phyloP scores from a whole-genome alignment of 176 grass and related monocot species.

The Eragrostis nindensis region DNA sequence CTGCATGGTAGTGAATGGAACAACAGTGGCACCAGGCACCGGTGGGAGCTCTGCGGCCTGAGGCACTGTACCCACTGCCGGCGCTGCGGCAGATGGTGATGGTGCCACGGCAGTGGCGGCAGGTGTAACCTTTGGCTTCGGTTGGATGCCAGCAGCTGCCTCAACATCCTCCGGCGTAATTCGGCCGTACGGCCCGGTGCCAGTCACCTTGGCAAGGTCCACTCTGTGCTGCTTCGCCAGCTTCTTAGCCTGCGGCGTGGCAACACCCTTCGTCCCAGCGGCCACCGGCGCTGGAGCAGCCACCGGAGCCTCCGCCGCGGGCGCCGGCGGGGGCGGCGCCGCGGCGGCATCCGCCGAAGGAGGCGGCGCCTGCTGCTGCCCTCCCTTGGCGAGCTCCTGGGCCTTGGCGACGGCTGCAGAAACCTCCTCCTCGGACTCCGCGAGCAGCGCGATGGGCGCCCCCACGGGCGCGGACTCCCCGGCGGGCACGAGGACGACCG shows the following conservation, averaged over 20 bases:
- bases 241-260: conserved; percentile 89
- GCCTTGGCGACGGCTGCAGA: conserved; percentile 68
- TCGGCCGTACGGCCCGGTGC: conserved; percentile 72
- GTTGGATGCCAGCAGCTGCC: conserved; percentile 76
- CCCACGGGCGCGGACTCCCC: conserved; percentile 83
- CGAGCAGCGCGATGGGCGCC: conserved; percentile 91
- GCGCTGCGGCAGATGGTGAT: conserved; percentile 29
- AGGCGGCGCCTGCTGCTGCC: conserved; percentile 47
- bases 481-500: conserved; percentile 77
- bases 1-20: conserved; percentile 90
- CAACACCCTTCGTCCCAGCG: conserved; percentile 68
- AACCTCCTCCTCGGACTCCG: conserved; percentile 91
- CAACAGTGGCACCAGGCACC: conserved; percentile 72
- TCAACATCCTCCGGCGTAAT: conserved; percentile 84
- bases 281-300: conserved; percentile 31
- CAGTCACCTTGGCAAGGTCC: conserved; percentile 70
- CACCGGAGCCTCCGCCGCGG: conserved; percentile 23
- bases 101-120: conserved; percentile 42
- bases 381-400: conserved; percentile 56
- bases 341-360: conserved; percentile 18
- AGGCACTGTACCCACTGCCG: conserved; percentile 40
- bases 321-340: conserved; percentile 1
- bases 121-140: conserved; percentile 48
- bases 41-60: conserved; percentile 50
- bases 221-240: conserved; percentile 93